These are phyloP conservation scores for Acrodontium crateriforme DNA, from an alignment of 2,329 filamentous ascomycete species.

Conservation along the genomic window DNA sequence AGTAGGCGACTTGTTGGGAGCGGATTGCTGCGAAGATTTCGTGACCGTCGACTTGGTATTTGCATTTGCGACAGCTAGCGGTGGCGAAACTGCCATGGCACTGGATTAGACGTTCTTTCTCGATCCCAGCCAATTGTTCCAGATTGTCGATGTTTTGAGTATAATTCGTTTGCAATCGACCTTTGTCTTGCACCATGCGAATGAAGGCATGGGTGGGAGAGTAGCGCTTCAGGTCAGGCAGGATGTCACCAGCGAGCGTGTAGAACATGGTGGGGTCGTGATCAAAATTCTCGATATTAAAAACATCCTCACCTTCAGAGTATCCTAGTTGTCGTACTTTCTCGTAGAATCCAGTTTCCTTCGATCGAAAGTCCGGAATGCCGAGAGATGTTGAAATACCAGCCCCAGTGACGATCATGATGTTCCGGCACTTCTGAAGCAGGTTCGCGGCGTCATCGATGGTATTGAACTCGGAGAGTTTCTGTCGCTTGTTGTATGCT, in stretches of 20 bases:
- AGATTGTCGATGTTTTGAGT: slow-evolving; percentile 95
- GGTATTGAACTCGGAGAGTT: slow-evolving; percentile 67
- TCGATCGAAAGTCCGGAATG: slow-evolving; percentile 93
- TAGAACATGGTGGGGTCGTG: slow-evolving; percentile 86
- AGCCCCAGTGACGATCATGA: slow-evolving; percentile 87
- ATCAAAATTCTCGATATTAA: slow-evolving; percentile 77
- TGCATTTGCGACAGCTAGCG: slow-evolving; percentile 75
- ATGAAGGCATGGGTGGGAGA: slow-evolving; percentile 94
- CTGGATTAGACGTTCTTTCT: slow-evolving; percentile 71
- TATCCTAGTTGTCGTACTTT: slow-evolving; percentile 65
- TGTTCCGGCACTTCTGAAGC: slow-evolving; percentile 61
- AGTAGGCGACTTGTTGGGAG: slow-evolving; percentile 62
- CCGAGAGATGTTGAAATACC: slow-evolving; percentile 94
- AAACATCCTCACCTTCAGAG: slow-evolving; percentile 84
- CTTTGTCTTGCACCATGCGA: slow-evolving; percentile 69
- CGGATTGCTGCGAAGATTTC: slow-evolving; percentile 68
- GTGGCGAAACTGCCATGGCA: slow-evolving; percentile 95
- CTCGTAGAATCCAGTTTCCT: slow-evolving; percentile 81
- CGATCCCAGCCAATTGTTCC: slow-evolving; percentile 68
- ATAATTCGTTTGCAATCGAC: slow-evolving; percentile 89
- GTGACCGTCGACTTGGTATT: slow-evolving; percentile 58
- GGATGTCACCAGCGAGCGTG: slow-evolving; percentile 75
- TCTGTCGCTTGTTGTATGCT: slow-evolving; percentile 68
- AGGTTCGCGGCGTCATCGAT: slow-evolving; percentile 76
- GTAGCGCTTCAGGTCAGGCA: slow-evolving; percentile 59